Conservation (phyloP, 345 rosid species). For the Eutrema japonicum region DNA sequence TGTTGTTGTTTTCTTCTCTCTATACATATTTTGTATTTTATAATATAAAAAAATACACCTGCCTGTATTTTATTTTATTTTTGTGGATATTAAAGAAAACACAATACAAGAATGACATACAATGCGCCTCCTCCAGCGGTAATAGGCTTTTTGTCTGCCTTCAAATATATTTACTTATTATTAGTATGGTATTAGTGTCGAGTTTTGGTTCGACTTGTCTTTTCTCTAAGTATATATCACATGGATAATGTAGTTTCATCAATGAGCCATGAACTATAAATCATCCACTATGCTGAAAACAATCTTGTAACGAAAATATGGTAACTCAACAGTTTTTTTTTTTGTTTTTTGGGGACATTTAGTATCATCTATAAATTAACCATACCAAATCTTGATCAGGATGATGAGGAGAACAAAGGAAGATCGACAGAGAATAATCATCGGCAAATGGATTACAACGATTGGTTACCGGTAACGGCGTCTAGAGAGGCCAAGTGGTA, state of each 20-base stretch:
- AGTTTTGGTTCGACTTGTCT: slow-evolving; percentile 7
- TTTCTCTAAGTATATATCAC: slow-evolving; percentile 11
- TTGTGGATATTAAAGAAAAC: slow-evolving; percentile 34
- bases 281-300: not conserved
- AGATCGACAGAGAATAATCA: slow-evolving; percentile 38
- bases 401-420: slow-evolving; percentile 28
- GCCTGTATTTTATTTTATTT: slow-evolving; percentile 28
- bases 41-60: slow-evolving; percentile 31
- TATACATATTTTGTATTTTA: slow-evolving; percentile 37
- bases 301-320: not conserved
- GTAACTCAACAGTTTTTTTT: not conserved
- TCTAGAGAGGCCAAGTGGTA: slow-evolving; percentile 87
- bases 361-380: not conserved
- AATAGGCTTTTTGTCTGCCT: slow-evolving; percentile 10
- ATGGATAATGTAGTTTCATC: slow-evolving; percentile 30
- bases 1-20: slow-evolving; percentile 23
- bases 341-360: not conserved
- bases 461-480: slow-evolving; percentile 73
- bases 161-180: not conserved
- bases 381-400: slow-evolving; percentile 25
- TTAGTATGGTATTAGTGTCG: not conserved
- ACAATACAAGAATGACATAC: slow-evolving; percentile 39
- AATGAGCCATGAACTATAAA: slow-evolving; percentile 12
- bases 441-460: slow-evolving; percentile 61
- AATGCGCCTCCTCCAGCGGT: slow-evolving; percentile 18